Evolutionary conservation across 805 yeast species (phyloP), one percentile per base, ranked within the genome.

Genomic region (Ogataea populi-albae): DNA sequence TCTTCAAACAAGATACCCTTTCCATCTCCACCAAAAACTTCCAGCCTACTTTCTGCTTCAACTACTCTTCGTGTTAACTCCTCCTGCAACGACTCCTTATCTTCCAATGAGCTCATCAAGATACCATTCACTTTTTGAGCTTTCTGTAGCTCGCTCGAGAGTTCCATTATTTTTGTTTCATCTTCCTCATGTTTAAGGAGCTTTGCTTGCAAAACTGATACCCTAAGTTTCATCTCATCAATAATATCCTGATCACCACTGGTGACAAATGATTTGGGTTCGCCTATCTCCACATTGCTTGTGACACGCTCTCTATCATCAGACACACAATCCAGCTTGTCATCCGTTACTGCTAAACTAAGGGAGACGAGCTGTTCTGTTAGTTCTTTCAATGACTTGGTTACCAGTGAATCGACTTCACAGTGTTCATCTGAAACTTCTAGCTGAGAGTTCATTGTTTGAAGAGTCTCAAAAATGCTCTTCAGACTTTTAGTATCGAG

Each of bases 151-250:
- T 42, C 40, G 30, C 34, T 5, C 17, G 43, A 31, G 9, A 58
- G 34, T 5, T 52, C 47, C 1, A 41, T 30, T 3, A 65, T 34
- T 12, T 50, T 54, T 7, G 43, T 40, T 21, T 64, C 66, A 12
- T 61, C 59, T 0, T 47, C 47, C 24, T 56, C 52, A 5, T 64
- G 50, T 3, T 64, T 55, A 11, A 44, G 45, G 46, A 75, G 53
- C 43, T 71, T 73, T 5, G 64, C 59, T 41, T 73, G 69, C 23
- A 76, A 49, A 2, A 74, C 60, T 6, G 63, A 56, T 7, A 75
- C 59, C 42, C 71, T 75, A 36, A 75, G 52, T 9, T 59, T 54
- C 10, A 72, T 54, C 30, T 76, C 78, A 23, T 67, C 68, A 11
- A 74, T 52, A 10, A 43, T 7, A 7, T 43, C 48, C 41, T 12